Conservation (phyloP, 1,139 yeast species). For the Citeromyces siamensis region DNA sequence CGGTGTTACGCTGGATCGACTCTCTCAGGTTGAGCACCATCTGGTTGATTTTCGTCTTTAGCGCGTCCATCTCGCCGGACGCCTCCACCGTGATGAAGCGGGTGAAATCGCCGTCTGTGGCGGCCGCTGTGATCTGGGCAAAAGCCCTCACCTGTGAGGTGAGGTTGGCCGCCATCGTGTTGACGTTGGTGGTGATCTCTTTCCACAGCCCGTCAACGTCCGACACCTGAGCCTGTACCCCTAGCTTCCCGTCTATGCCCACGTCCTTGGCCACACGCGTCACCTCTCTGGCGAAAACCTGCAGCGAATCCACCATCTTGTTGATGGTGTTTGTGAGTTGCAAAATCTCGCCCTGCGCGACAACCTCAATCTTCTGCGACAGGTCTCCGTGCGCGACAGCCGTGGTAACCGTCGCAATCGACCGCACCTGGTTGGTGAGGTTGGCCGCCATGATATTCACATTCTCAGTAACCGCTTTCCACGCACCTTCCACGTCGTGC, state of each 20-base stretch:
- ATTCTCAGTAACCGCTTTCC: slow-evolving; percentile 86
- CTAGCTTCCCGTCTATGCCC: slow-evolving; percentile 86
- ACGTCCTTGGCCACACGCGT: slow-evolving; percentile 87
- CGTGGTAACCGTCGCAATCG: slow-evolving; percentile 84
- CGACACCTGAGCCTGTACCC: slow-evolving; percentile 83
- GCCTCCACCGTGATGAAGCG: slow-evolving; percentile 87
- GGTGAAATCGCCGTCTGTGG: slow-evolving; percentile 88
- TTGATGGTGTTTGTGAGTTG: slow-evolving; percentile 73
- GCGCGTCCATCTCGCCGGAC: slow-evolving; percentile 87
- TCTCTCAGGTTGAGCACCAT: slow-evolving; percentile 84
- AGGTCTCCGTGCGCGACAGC: slow-evolving; percentile 90
- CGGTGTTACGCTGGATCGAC: slow-evolving; percentile 82
- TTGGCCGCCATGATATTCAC: slow-evolving; percentile 87
- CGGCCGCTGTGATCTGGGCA: slow-evolving; percentile 89
- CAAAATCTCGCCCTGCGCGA: slow-evolving; percentile 78
- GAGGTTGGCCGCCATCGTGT: slow-evolving; percentile 85
- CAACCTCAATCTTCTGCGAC: slow-evolving; percentile 79
- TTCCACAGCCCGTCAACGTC: slow-evolving; percentile 92
- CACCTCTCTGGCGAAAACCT: slow-evolving; percentile 79
- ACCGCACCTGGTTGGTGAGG: slow-evolving; percentile 78
- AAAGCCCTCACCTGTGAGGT: slow-evolving; percentile 90
- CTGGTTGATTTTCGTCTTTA: slow-evolving; percentile 82
- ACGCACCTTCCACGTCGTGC: slow-evolving; percentile 86
- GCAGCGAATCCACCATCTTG: slow-evolving; percentile 87
- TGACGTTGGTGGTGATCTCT: slow-evolving; percentile 85